Evolutionary conservation across 2,329 filamentous ascomycete species (phyloP), one percentile per base, ranked within the genome.

Genomic region (Colletotrichum aenigma): DNA sequence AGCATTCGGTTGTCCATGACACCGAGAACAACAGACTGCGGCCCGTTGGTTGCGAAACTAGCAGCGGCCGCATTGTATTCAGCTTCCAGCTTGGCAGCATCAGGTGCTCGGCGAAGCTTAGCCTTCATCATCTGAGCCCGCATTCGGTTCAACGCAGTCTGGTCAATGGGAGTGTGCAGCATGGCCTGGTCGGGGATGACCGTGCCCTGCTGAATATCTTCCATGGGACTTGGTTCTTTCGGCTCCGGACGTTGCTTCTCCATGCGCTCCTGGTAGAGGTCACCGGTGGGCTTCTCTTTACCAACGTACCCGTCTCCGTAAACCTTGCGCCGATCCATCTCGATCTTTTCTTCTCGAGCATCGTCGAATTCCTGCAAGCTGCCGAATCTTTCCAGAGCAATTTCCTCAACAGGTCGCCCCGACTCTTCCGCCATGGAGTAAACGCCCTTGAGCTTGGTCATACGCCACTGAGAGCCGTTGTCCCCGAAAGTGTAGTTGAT

Each of bases 41-140:
- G 88, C 56, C 93, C 90, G 67, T 89, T 91, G 8, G 83, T 78
- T 77, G 87, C 80, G 79, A 92, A 93, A 15, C 89, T 88, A 4
- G 93, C 91, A 18, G 94, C 89, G 1, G 95, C 95, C 38, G 90
- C 89, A 79, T 96, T 95, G 86, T 98, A 99, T 79, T 97, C 93
- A 24, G 91, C 91, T 82, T 99, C 95, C 3, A 99, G 90, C 78
- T 93, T 90, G 3, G 91, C 91, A 2, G 92, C 94, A 78, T 98
- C 93, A 0, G 95, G 91, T 0, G 94, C 92, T 18, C 93, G 93
- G 76, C 93, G 94, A 62, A 99, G 87, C 82, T 97, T 98, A 6
- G 97, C 97, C 83, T 97, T 98, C 94, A 99, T 96, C 88, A 98
- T 93, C 81, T 97, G 94, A 0, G 97, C 97, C 78, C 96, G 96